Percentiles rank a stretch among this genome's conserved stretches.
phyloP scores from a whole-genome alignment of 345 rosid genomes.

The Salix udensis region DNA sequence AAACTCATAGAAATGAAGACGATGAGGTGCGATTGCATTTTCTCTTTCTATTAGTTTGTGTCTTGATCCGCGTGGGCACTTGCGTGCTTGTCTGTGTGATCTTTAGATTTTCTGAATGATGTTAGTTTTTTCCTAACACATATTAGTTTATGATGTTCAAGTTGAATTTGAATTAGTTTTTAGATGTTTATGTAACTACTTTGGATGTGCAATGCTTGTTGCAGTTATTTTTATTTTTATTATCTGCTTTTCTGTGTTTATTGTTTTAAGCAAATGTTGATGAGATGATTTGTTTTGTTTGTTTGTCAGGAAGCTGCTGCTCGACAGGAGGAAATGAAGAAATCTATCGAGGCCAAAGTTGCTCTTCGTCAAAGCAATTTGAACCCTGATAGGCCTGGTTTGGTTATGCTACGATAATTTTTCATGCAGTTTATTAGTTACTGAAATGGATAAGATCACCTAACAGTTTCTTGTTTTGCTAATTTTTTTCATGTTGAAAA shows the following conservation, averaged over 20 bases:
- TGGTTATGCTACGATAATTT: slow-evolving; percentile 16
- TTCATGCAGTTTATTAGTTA: neutral
- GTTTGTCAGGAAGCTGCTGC: slow-evolving; percentile 68
- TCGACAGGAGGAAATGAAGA: slow-evolving; percentile 86
- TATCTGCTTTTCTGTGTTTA: neutral
- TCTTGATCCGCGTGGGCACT: neutral
- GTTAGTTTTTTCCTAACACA: neutral
- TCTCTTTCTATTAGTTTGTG: neutral
- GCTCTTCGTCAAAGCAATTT: slow-evolving; percentile 88
- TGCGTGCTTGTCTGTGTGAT: no score
- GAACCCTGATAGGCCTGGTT: slow-evolving; percentile 98
- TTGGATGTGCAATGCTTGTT: neutral
- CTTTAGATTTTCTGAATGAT: neutral
- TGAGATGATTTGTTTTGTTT: neutral
- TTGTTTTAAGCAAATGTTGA: neutral
- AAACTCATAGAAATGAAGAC: slow-evolving; percentile 55
- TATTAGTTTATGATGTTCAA: neutral
- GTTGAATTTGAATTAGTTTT: neutral
- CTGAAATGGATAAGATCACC: neutral
- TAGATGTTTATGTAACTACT: neutral
- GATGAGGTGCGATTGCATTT: slow-evolving; percentile 53
- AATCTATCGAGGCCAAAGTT: slow-evolving; percentile 69
- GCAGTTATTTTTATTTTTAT: neutral
- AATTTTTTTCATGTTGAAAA: no score
- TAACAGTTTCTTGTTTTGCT: neutral